Evolutionary conservation across 129 eudicot genomes (phyloP), one percentile per base, ranked within the genome.

Genomic region (Ambrosia artemisiifolia): DNA sequence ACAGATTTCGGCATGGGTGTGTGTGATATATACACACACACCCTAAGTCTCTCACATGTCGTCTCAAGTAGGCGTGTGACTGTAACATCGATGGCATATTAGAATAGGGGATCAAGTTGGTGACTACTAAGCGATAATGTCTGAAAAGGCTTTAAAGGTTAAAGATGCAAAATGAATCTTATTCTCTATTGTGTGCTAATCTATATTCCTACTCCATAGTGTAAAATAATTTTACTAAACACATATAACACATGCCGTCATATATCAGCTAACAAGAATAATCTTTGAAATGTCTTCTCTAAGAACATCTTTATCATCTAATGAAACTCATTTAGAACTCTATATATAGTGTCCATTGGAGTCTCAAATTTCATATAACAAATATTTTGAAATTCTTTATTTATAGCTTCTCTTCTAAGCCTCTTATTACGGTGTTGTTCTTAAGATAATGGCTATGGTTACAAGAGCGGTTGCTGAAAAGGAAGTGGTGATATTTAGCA

Each of bases 401-500:
- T 68, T 44, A 10, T 9, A 16, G 42, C 33, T 60, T 65, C 64
- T 47, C 33, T 73, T 59, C 28, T 50, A 33, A 65, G 34, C 50
- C 50, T 56, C 63, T 12, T 20, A 7, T 66, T 48, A 18, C 12
- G 4, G 50, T 16, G 13, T 48, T 14, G 7, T 68, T 51, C 36
- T 43, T 16, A 35, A 50, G 72, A 74, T 51, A 78, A 50, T 83
- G 91, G 54, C 81, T 46, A 76, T 43, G 51, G 74, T 80, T 38
- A 76, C 43, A 59, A 57, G 63, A 7, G 65, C 75, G 60, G 84
- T 78, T 14, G 81, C 67, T 7, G 88, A 83, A 67, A 76, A 81
- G 68, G 85, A 88, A 1, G 81, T 88, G 73, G 88, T 86, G 49
- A 84, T 84, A 79, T 87, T 82, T 83, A 82, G 84, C 79, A 84